Percentiles rank a stretch among this genome's conserved stretches.
Conservation (phyloP, 2,329 filamentous ascomycete genomes). For the Monilinia fructicola region DNA sequence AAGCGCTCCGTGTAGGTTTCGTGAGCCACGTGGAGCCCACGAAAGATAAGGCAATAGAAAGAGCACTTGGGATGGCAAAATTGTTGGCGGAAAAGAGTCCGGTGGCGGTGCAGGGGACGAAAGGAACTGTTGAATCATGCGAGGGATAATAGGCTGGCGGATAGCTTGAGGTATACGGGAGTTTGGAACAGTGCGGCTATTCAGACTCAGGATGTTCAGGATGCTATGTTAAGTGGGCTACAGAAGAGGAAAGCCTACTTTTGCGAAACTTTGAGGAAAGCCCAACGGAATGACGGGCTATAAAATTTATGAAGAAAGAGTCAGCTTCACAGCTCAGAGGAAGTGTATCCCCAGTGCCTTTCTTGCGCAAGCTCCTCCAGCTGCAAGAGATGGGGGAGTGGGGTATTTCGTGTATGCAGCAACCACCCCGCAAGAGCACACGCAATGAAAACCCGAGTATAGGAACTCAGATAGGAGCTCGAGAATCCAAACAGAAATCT, state of each 20-base stretch:
- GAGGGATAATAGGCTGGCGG: conserved; percentile 72
- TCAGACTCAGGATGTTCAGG: conserved; percentile 75
- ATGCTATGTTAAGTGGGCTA: conserved; percentile 72
- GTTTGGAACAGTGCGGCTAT: conserved; percentile 85
- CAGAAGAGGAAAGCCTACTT: conserved; percentile 77
- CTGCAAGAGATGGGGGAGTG: neutral
- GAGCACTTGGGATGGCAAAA: conserved; percentile 61
- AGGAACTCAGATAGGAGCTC: neutral
- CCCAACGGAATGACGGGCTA: conserved; percentile 18
- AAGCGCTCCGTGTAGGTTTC: conserved; percentile 69
- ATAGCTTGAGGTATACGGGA: conserved; percentile 78
- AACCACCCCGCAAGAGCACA: neutral
- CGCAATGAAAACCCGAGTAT: too few species aligned
- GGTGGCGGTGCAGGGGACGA: conserved; percentile 82
- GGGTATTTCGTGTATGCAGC: neutral
- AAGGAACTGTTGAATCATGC: conserved; percentile 85
- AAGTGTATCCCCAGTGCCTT: too few species aligned
- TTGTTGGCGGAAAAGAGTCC: conserved; percentile 79
- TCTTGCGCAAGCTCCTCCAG: neutral
- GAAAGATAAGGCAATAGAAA: conserved; percentile 62
- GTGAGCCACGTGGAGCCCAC: conserved; percentile 63
- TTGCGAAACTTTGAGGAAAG: conserved; percentile 54
- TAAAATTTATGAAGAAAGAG: too few species aligned
- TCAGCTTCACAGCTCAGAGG: neutral
- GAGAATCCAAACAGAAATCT: neutral